Evolutionary conservation across 805 yeast genomes (phyloP).

Genomic region (Wickerhamomyces ciferrii): DNA sequence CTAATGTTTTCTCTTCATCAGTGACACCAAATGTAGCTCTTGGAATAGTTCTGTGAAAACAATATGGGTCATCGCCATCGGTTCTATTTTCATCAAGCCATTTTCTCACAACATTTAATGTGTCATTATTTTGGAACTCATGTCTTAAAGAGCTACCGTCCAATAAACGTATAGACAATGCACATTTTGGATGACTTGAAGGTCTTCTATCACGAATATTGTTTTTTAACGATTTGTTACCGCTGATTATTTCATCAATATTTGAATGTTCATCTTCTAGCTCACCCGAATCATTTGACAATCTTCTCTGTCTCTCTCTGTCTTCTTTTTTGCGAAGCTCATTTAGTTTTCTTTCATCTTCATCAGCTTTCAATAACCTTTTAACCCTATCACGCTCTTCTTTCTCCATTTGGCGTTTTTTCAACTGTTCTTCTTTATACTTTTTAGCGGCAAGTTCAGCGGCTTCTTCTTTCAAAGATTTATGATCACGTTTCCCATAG

Average conservation of each 20-base stretch:
- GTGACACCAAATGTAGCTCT: conserved; percentile 56
- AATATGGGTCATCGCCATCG: conserved; percentile 38
- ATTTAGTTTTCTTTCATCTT: conserved; percentile 35
- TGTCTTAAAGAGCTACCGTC: conserved; percentile 59
- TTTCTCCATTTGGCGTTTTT: conserved; percentile 29
- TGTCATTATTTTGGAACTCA: conserved; percentile 39
- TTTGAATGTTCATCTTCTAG: conserved; percentile 26
- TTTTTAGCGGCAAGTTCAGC: conserved; percentile 32
- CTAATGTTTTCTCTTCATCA: conserved; percentile 53
- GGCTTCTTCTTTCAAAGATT: conserved; percentile 34
- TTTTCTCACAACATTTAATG: conserved; percentile 51
- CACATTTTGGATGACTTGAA: conserved; percentile 23
- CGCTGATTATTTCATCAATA: conserved; percentile 15
- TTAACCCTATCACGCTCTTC: conserved; percentile 55
- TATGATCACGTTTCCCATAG: conserved; percentile 4
- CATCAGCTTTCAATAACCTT: conserved; percentile 46
- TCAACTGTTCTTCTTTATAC: conserved; percentile 32
- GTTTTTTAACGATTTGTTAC: conserved; percentile 12
- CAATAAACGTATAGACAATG: conserved; percentile 55
- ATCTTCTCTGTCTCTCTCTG: conserved; percentile 14
- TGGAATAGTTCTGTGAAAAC: conserved; percentile 49
- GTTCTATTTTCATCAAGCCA: conserved; percentile 53
- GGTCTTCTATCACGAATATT: conserved; percentile 13
- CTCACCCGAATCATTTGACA: conserved; percentile 12
- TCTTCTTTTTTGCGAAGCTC: conserved; percentile 11